Evolutionary conservation across 2,329 filamentous ascomycete genomes (phyloP).

Genomic region (Fusarium setosum): DNA sequence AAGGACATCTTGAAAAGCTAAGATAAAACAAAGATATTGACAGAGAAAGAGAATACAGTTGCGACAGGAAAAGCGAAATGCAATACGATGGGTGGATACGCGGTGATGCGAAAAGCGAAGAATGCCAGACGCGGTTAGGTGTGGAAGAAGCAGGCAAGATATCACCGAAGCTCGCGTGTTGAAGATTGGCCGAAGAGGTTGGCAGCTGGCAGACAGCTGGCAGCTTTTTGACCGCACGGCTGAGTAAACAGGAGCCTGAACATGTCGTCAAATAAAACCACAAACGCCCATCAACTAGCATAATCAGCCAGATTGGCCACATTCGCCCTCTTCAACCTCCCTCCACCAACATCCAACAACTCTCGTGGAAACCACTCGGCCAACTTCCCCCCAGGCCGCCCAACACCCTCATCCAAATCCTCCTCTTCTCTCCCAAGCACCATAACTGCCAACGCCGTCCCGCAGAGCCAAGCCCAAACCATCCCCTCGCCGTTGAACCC

Average conservation of each 20-base stretch:
- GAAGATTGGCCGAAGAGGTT: not conserved
- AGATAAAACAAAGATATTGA: not conserved
- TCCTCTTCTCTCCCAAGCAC: constrained; percentile 53
- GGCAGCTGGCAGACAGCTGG: constrained; percentile 26
- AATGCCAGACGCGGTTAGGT: not conserved
- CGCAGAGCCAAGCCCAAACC: constrained; percentile 64
- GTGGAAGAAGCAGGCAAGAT: not conserved
- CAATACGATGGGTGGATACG: not conserved
- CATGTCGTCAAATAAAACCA: too few relatives aligned
- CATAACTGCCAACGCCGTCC: constrained; percentile 59
- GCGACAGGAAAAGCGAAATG: not conserved
- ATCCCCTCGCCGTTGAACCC: constrained; percentile 65
- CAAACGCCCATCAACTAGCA: not conserved
- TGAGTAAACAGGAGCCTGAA: too few relatives aligned
- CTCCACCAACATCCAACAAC: constrained; percentile 44
- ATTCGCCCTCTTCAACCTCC: constrained; percentile 50
- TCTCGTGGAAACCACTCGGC: constrained; percentile 55
- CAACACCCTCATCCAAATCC: constrained; percentile 42
- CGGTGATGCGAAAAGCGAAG: not conserved
- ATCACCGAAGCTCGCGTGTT: not conserved
- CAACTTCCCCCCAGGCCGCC: constrained; percentile 51
- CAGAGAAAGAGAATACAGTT: not conserved
- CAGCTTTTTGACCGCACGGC: too few relatives aligned
- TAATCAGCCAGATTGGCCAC: constrained; percentile 49
- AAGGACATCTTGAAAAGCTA: constrained; percentile 6